Conservation (phyloP, 169 alveolate species). For the Cryptosporidium felis region DNA sequence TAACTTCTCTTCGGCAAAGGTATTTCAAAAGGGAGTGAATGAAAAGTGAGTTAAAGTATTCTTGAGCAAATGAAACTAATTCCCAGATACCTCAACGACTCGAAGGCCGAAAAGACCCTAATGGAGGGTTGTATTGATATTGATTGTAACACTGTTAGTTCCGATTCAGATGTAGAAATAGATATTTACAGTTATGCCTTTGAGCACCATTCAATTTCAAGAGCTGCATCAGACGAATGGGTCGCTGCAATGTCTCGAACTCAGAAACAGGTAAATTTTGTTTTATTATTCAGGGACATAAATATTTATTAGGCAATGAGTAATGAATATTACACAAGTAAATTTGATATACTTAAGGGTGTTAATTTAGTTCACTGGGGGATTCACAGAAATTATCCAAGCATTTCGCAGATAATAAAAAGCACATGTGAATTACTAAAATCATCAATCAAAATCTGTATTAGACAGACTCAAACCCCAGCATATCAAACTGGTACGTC, state of each 20-base stretch:
- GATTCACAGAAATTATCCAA: neutral
- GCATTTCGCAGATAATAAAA: neutral
- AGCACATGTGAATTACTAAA: neutral
- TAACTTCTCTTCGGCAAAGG: neutral
- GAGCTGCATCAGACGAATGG: conserved; percentile 61
- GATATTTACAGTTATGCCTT: conserved; percentile 1
- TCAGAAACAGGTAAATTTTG: conserved; percentile 7
- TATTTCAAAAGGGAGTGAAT: neutral
- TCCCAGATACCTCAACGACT: neutral
- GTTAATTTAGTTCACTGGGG: conserved; percentile 16
- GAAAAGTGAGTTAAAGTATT: neutral
- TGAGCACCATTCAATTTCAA: conserved; percentile 22
- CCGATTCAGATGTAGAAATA: neutral
- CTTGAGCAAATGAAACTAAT: neutral
- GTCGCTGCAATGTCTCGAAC: conserved; percentile 43
- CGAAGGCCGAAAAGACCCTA: neutral
- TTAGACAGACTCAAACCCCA: conserved; percentile 26
- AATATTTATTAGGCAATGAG: neutral
- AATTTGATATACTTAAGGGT: neutral
- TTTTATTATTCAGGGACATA: neutral
- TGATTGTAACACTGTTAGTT: neutral
- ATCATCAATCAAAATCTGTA: neutral
- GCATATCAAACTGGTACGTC: conserved; percentile 42
- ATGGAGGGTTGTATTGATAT: conserved; percentile 9
- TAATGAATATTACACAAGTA: neutral